These are phyloP conservation scores for Batkoa obscura DNA, from an alignment of 371 early-diverging fungal species.

Conservation along the genomic window DNA sequence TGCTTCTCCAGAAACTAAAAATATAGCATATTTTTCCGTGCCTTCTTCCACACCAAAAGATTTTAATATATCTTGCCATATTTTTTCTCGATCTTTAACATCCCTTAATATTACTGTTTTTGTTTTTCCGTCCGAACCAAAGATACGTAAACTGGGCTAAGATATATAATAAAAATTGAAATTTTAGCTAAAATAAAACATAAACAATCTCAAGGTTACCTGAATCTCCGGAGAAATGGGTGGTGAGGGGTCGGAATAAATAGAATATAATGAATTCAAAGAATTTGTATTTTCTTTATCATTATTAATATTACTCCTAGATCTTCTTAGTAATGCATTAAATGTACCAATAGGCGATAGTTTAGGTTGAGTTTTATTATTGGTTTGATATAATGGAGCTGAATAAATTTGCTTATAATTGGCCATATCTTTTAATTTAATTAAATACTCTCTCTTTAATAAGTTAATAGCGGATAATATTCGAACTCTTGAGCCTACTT, in stretches of 20 bases:
- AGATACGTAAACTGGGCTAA: slow-evolving; percentile 38
- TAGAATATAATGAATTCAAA: background rate
- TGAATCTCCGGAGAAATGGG: background rate
- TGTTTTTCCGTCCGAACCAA: slow-evolving; percentile 42
- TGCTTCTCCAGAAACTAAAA: slow-evolving; percentile 38
- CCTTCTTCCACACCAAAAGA: slow-evolving; percentile 44
- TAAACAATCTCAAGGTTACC: background rate
- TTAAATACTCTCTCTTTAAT: slow-evolving; percentile 20
- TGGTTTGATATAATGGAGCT: background rate
- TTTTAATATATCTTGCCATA: slow-evolving; percentile 37
- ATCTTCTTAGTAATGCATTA: background rate
- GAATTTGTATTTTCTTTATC: background rate
- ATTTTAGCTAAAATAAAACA: background rate
- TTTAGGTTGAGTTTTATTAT: too few species aligned
- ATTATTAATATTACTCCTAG: background rate
- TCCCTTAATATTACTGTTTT: slow-evolving; percentile 38
- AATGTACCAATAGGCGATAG: background rate
- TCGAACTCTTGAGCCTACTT: slow-evolving; percentile 69
- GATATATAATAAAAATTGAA: slow-evolving; percentile 11
- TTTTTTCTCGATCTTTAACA: slow-evolving; percentile 25
- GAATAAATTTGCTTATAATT: background rate
- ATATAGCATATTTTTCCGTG: slow-evolving; percentile 34
- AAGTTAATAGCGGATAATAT: slow-evolving; percentile 50
- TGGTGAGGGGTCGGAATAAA: background rate
- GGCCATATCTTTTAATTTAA: background rate